These are phyloP conservation scores for Aspergillus taichungensis DNA, from an alignment of 495 filamentous ascomycete genomes.

Conservation along the genomic window DNA sequence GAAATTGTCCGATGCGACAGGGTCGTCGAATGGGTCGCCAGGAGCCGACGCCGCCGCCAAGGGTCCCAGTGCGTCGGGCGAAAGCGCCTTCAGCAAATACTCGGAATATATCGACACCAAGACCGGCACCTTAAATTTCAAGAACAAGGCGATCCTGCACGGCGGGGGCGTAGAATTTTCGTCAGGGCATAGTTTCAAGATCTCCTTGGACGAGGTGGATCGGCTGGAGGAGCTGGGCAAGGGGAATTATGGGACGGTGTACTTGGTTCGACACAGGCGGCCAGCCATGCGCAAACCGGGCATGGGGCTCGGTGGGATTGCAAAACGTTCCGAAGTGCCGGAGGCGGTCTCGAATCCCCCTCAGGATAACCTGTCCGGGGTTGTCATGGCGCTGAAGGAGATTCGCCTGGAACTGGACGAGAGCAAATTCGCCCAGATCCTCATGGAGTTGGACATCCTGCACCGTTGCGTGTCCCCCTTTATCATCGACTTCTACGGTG, in stretches of 20 bases:
- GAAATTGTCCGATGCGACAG: conserved; percentile 43
- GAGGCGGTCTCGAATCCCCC: conserved; percentile 13
- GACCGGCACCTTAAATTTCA: conserved; percentile 84
- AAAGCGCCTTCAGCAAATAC: conserved; percentile 81
- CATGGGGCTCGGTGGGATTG: conserved; percentile 59
- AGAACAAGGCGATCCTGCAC: conserved; percentile 83
- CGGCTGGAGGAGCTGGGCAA: conserved; percentile 93
- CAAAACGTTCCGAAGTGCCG: conserved; percentile 26
- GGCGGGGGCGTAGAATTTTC: conserved; percentile 87
- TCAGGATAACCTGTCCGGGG: conserved; percentile 46
- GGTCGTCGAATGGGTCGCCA: conserved; percentile 15
- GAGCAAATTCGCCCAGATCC: conserved; percentile 91
- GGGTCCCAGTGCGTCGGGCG: conserved; percentile 22
- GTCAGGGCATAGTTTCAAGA: conserved; percentile 79
- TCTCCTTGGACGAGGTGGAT: conserved; percentile 93
- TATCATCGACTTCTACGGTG: conserved; percentile 97
- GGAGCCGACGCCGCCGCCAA: conserved; percentile 10
- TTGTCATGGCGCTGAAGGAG: conserved; percentile 99
- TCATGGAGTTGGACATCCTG: conserved; percentile 95
- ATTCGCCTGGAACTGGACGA: conserved; percentile 96
- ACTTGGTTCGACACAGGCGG: conserved; percentile 83
- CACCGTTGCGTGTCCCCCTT: conserved; percentile 92
- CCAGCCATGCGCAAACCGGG: conserved; percentile 72
- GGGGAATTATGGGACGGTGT: conserved; percentile 97
- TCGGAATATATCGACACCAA: conserved; percentile 86